These are phyloP conservation scores for Acacia confusa DNA, from an alignment of 306 rosid species.

Conservation along the genomic window DNA sequence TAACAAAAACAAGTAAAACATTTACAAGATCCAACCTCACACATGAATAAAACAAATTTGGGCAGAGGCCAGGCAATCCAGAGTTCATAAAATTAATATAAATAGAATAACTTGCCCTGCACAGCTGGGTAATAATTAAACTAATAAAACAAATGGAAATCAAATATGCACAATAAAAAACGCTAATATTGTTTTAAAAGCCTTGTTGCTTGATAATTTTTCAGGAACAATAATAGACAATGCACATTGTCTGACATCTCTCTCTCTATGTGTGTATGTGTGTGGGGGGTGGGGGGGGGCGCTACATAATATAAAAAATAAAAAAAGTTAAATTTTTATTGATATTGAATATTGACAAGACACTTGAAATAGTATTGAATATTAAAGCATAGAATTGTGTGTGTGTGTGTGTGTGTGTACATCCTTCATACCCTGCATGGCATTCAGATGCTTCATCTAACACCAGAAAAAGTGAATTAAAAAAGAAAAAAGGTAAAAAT, in stretches of 20 bases:
- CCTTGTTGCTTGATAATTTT: not conserved
- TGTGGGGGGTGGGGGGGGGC: too few species aligned
- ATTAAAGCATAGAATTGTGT: not conserved
- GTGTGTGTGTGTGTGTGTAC: not conserved
- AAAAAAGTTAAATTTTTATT: not conserved
- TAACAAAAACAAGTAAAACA: slow-evolving; percentile 22
- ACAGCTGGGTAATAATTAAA: not conserved
- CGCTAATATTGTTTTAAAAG: not conserved
- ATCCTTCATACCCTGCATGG: not conserved
- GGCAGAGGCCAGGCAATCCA: slow-evolving; percentile 6
- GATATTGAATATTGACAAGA: not conserved
- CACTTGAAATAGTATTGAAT: not conserved
- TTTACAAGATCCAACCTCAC: slow-evolving; percentile 3
- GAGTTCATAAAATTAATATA: slow-evolving; percentile 18
- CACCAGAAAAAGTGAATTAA: slow-evolving; percentile 4
- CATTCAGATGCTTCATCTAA: slow-evolving; percentile 23
- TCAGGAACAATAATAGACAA: not conserved
- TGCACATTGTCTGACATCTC: not conserved
- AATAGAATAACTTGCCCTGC: not conserved
- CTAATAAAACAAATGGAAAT: not conserved
- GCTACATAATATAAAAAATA: not conserved
- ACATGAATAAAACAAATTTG: slow-evolving; percentile 11
- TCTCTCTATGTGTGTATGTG: not conserved
- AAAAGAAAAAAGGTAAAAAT: not conserved
- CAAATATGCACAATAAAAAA: not conserved